These are phyloP conservation scores for Hemileccinum rubropunctum DNA, from an alignment of 768 basidiomycete genomes.

Conservation along the genomic window DNA sequence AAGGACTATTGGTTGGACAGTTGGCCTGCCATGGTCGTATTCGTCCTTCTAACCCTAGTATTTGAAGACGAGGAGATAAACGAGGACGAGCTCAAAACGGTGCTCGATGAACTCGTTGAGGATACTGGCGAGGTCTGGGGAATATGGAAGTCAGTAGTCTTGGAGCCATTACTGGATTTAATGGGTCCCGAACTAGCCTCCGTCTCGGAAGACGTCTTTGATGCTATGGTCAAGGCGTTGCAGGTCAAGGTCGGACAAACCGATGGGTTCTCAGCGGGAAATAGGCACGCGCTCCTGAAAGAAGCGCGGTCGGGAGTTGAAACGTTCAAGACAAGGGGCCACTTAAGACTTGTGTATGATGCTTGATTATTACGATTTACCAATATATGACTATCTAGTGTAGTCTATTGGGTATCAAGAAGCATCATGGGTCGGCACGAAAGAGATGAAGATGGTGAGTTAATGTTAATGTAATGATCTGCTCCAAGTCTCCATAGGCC, in stretches of 20 bases:
- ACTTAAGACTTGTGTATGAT: no score
- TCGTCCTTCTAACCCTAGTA: slow-evolving; percentile 8
- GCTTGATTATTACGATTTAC: no score
- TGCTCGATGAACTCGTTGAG: slow-evolving; percentile 3
- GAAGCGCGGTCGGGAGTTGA: slow-evolving; percentile 4
- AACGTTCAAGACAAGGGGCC: background rate
- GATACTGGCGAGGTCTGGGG: slow-evolving; percentile 3
- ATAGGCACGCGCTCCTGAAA: background rate
- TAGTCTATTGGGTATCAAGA: no score
- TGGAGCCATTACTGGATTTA: background rate
- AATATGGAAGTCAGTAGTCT: slow-evolving; percentile 1
- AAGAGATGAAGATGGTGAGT: no score
- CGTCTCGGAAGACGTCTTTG: no score
- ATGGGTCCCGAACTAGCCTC: background rate
- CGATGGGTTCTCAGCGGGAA: no score
- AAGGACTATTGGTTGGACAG: background rate
- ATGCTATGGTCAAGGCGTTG: background rate
- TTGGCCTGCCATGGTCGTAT: slow-evolving; percentile 12
- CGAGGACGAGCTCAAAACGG: background rate
- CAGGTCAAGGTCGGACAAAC: background rate
- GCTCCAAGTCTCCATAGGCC: no score
- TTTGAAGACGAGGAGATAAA: slow-evolving; percentile 4
- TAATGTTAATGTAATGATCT: no score
- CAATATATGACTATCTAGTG: no score
- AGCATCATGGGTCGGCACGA: no score